These are phyloP conservation scores for Suillus occidentalis DNA, from an alignment of 768 basidiomycete genomes.

Conservation along the genomic window DNA sequence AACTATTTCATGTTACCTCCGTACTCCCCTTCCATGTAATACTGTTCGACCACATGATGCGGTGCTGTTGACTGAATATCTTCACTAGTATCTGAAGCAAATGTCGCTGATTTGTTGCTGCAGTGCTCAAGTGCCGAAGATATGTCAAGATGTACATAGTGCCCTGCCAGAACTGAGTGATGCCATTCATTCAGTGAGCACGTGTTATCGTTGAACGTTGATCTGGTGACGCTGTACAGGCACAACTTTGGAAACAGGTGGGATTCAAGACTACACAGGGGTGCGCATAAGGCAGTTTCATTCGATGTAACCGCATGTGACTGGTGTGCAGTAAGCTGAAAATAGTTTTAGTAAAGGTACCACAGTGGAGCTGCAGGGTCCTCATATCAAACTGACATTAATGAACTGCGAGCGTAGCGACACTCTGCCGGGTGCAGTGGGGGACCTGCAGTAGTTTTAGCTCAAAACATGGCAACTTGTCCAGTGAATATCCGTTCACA, in stretches of 20 bases:
- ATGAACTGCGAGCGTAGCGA: neutral
- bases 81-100: neutral
- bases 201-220: neutral
- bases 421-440: neutral
- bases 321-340: neutral
- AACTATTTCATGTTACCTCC: conserved; percentile 6
- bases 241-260: neutral
- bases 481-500: neutral
- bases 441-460: neutral
- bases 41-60: neutral
- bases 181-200: neutral
- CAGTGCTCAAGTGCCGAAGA: neutral
- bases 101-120: neutral
- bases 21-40: conserved; percentile 9
- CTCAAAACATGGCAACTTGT: neutral
- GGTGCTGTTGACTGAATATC: conserved; percentile 2
- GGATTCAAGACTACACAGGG: neutral
- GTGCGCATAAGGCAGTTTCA: neutral
- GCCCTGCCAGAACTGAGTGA: neutral
- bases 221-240: neutral
- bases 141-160: neutral
- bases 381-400: neutral
- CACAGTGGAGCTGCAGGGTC: neutral
- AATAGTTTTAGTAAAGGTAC: neutral
- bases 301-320: neutral